Evolutionary conservation across 1,284 basidiomycete species (phyloP), one percentile per base, ranked within the genome.

Genomic region (Mixia osmundae): DNA sequence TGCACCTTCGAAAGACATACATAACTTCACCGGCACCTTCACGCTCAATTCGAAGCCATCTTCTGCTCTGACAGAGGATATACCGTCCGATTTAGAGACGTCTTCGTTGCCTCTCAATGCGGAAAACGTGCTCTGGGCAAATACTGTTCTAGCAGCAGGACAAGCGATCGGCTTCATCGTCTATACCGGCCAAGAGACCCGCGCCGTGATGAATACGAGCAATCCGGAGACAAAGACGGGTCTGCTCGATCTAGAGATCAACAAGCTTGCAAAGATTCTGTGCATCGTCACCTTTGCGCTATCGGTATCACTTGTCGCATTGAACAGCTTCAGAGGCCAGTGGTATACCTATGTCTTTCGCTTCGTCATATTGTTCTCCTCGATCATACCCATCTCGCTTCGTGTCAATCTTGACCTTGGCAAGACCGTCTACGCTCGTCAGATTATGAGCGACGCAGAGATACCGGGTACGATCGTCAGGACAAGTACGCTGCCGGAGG

Each of bases 381-480:
- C 82, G 14, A 97, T 99, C 57, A 97, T 99, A 50, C 91, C 91
- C 19, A 97, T 99, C 61, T 87, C 80, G 83, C 62, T 99, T 36
- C 77, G 91, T 19, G 89, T 99, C 42, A 99, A 99, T 50, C 66
- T 97, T 34, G 91, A 99, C 56, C 95, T 99, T 87, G 91, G 89
- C 42, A 99, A 99, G 61, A 95, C 87, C 0, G 79, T 95, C 28
- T 97, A 97, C 50, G 82, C 83, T 0, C 72, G 77, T 31, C 79
- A 89, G 49, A 97, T 97, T 42, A 83, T 87, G 72, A 72, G 68
- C 41, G 91, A 99, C 57, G 52, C 52, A 28, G 83, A 95, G 57
- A 97, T 99, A 46, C 80, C 82, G 1, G 71, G 73, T 33, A 95
- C 91, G 2, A 89, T 97, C 43, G 91, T 97, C 3, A 67, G 91